Base-by-base conservation (phyloP, 2,329 filamentous ascomycete species). In the Lecanosticta acicola region DNA sequence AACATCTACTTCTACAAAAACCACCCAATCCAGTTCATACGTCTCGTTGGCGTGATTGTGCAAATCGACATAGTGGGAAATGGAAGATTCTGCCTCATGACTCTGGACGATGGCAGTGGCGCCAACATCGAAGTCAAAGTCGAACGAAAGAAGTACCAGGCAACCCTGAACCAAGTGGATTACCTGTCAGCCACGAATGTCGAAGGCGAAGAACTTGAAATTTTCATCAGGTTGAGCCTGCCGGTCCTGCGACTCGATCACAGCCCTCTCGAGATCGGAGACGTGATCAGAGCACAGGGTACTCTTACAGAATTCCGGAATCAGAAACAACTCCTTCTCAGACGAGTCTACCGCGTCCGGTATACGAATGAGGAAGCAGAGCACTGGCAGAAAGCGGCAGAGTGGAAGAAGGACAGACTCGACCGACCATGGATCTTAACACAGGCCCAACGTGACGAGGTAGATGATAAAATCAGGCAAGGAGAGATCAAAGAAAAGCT, bases 71-170 rank as follows among this genome's bases (percentile, higher is more conserved):
- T 48, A n/a, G 48, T 59, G 5, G 48, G 41, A 3, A 62, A 67
- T 14, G 68, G 70, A 39, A 66, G 59, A 44, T 72, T 68, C 51
- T 65, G 65, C 2, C 55, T 80, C 35, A 66, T 83, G 32, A 76
- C 72, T 1, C 54, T 84, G 9, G 80, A 84, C 60, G 80, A 84
- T 54, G 75, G 78, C 55, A 81, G 77, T 59, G 80, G 79, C 29
- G 68, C 67, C 0, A 78, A 69, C 3, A 69, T 83, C 45, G 78
- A 82, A 39, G 65, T 81, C 14, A 74, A 72, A 57, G 71, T 77
- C 16, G 69, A 74, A 33, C 62, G 66, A 19, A 54, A 60, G n/a
- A 19, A 16, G 14, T 19, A 45, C 40, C 14, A 39, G 38, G 16
- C 33, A 38, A 32, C 43, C 41, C 11, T 29, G 11, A 2, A 40